Percentiles rank a stretch among this genome's conserved stretches.
These are phyloP conservation scores for Phascolomyces articulosus DNA, from an alignment of 371 early-diverging fungal species.

Conservation along the genomic window DNA sequence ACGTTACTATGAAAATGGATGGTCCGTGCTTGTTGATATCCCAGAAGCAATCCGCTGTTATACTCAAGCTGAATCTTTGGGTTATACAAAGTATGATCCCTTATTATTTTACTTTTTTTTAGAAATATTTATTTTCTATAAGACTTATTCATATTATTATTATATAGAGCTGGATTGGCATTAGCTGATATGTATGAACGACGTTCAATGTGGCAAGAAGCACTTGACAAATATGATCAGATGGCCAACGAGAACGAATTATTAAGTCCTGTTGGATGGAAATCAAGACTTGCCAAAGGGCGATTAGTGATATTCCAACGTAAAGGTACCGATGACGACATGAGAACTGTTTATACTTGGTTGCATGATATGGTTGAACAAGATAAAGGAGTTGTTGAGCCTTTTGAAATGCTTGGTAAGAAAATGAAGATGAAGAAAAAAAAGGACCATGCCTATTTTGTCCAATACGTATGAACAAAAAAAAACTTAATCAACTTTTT, in stretches of 20 bases:
- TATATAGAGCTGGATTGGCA: constrained; percentile 15
- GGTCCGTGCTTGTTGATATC: constrained; percentile 14
- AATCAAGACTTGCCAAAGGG: constrained; percentile 13
- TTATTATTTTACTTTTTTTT: neutral
- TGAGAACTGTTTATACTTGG: constrained; percentile 10
- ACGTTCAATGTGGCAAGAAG: constrained; percentile 12
- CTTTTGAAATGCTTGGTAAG: constrained; percentile 21
- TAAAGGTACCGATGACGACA: constrained; percentile 8
- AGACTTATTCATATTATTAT: neutral
- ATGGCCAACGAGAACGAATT: constrained; percentile 8
- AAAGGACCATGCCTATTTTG: no score
- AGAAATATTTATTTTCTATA: neutral
- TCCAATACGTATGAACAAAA: neutral
- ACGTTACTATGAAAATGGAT: constrained; percentile 32
- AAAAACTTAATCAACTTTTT: neutral
- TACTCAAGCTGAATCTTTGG: constrained; percentile 24
- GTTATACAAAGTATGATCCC: constrained; percentile 28
- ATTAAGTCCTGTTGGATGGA: constrained; percentile 18
- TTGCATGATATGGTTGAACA: constrained; percentile 21
- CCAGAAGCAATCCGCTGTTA: constrained; percentile 30
- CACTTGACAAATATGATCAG: constrained; percentile 15
- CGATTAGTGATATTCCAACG: constrained; percentile 11
- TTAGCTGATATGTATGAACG: constrained; percentile 20
- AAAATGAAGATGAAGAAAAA: neutral
- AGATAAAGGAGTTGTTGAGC: constrained; percentile 16